Evolutionary conservation across 176 grass and related monocot species (phyloP).

Genomic region (Eragrostis curvula): DNA sequence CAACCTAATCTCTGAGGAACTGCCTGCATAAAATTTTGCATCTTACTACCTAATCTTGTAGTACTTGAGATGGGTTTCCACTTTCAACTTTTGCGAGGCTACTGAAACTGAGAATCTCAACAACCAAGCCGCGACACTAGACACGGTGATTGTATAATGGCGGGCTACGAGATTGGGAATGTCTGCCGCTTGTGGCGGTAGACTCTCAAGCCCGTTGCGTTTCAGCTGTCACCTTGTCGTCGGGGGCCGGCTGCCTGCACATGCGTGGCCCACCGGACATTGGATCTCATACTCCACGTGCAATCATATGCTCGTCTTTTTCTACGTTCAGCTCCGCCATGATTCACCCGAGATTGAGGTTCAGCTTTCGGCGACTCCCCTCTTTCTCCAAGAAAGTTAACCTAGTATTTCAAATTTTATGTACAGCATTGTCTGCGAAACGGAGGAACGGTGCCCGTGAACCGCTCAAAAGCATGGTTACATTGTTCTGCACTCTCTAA

Average conservation of each 20-base stretch:
- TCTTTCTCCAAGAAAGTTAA: background rate
- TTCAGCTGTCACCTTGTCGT: background rate
- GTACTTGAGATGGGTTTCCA: too few relatives aligned
- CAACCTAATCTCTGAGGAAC: background rate
- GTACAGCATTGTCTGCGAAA: too few relatives aligned
- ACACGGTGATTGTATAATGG: background rate
- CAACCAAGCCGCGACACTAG: background rate
- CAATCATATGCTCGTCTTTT: background rate
- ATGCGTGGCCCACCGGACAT: constrained; percentile 16
- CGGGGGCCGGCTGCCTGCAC: too few relatives aligned
- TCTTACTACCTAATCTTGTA: too few relatives aligned
- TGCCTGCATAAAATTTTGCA: background rate
- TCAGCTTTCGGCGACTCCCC: background rate
- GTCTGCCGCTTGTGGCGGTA: background rate
- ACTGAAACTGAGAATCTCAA: background rate
- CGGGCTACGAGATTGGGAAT: background rate
- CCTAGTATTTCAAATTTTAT: too few relatives aligned
- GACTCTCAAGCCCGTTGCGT: background rate
- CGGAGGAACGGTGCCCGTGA: too few relatives aligned
- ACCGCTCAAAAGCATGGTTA: too few relatives aligned
- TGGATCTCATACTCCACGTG: background rate
- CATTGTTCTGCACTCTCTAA: too few relatives aligned
- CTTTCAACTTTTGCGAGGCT: too few relatives aligned
- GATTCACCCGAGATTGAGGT: background rate
- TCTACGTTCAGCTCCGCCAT: constrained; percentile 2